Evolutionary conservation across 139 green algal genomes (phyloP).

Genomic region (Ulvella scutata): DNA sequence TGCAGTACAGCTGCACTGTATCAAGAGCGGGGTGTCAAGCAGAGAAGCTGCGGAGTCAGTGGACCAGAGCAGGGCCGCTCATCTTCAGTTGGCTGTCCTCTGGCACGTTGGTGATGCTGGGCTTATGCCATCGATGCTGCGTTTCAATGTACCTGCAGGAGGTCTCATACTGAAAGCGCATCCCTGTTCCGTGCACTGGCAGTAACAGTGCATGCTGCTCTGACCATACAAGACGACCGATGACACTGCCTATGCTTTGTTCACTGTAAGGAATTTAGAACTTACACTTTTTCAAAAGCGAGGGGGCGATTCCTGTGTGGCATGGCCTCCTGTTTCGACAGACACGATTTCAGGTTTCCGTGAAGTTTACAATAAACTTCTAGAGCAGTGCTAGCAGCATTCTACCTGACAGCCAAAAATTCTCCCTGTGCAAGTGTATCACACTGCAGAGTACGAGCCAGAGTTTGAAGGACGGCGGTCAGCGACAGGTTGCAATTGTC

Average conservation of each 20-base stretch:
- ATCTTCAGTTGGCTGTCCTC: too few species aligned
- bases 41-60: too few species aligned
- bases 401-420: background rate
- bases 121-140: conserved; percentile 45
- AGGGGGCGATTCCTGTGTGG: background rate
- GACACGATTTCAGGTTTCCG: background rate
- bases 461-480: too few species aligned
- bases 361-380: background rate
- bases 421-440: background rate
- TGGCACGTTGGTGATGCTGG: conserved; percentile 30
- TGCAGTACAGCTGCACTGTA: too few species aligned
- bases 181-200: background rate
- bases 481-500: too few species aligned
- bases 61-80: too few species aligned
- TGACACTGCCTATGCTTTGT: background rate
- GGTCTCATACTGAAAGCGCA: background rate
- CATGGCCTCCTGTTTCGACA: background rate
- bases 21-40: too few species aligned
- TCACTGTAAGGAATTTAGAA: background rate
- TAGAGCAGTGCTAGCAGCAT: background rate
- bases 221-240: background rate
- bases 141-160: conserved; percentile 43
- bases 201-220: background rate
- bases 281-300: too few species aligned
- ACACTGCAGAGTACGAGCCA: too few species aligned